Conservation (phyloP, 2,329 filamentous ascomycete genomes). For the Sporothrix curviconia region DNA sequence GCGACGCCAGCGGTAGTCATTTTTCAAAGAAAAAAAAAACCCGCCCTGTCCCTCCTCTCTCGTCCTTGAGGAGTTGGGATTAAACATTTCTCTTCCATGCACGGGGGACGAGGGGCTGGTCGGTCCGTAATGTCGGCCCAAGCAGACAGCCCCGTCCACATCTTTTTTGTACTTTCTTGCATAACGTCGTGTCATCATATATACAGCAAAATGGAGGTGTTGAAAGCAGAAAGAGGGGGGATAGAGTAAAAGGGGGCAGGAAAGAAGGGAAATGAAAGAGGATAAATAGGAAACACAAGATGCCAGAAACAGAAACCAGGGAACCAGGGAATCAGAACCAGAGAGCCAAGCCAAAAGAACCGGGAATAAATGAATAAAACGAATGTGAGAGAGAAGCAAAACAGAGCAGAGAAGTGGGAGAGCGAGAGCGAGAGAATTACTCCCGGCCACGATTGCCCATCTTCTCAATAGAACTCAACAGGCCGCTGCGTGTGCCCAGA, state of each 20-base stretch:
- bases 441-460: slow-evolving; percentile 61
- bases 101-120: background rate
- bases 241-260: background rate
- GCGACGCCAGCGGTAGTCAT: background rate
- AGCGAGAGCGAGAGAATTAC: no score
- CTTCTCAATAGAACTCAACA: slow-evolving; percentile 80
- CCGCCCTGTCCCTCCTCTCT: background rate
- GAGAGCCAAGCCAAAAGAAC: background rate
- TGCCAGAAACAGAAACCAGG: background rate
- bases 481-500: slow-evolving; percentile 53
- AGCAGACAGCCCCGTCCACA: background rate
- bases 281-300: background rate
- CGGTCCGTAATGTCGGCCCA: background rate
- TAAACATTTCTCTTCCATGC: slow-evolving; percentile 1
- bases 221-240: background rate
- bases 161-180: background rate
- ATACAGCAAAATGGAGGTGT: background rate
- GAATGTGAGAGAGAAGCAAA: background rate
- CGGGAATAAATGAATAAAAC: background rate
- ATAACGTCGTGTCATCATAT: slow-evolving; percentile 17
- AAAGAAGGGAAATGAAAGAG: background rate
- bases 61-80: slow-evolving; percentile 5
- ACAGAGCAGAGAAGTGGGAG: background rate
- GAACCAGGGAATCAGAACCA: no score
- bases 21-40: no score